Evolutionary conservation across 2,329 filamentous ascomycete species (phyloP), one percentile per base, ranked within the genome.

Genomic region (Magnaporthiopsis rhizophila): DNA sequence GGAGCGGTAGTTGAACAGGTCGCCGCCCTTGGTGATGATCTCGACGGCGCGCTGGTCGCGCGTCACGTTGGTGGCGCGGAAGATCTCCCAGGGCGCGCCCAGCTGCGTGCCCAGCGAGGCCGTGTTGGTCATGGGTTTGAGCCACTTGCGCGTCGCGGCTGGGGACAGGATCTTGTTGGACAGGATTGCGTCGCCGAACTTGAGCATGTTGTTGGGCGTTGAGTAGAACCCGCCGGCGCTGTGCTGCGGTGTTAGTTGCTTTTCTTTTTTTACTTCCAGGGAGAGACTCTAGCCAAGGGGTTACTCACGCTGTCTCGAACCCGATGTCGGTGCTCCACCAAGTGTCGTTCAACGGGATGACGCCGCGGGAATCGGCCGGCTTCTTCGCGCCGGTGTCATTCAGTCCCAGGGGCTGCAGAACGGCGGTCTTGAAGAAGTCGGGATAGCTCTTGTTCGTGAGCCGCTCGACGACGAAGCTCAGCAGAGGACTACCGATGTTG

Each of bases 31-130:
- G 28, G 77, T 76, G 70, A 81, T 81, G 2, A 83, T 63, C 28
- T 83, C 79, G 18, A 81, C 70, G 0, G 78, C 67, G 6, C 78
- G 76, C 38, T 56, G 60, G 26, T 62, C 60, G 30, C 75, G 72
- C 64, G 78, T 76, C 0, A 70, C 67, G 6, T 75, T 75, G 64
- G 75, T 69, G 38, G 71, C 68, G 36, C 77, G 76, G 30, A 75
- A 71, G 61, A 82, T 82, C 67, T 82, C 80, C 79, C 80, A 83
- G 0, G 79, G 78, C 5, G 73, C 74, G 11, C 80, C 81, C 32
- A 81, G 71, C 32, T 75, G 73, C 53, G 74, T 72, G 3, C 73
- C 74, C 64, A 72, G 71, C 3, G 72, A 74, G 0, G 75, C 75
- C 3, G 77, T 80, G 68, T 74, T 73, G 7, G 73, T 69, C 3